Percentiles rank a stretch among this genome's conserved stretches.
phyloP scores from a whole-genome alignment of 805 yeast species.

The Ogataea nakhonphanomensis region DNA sequence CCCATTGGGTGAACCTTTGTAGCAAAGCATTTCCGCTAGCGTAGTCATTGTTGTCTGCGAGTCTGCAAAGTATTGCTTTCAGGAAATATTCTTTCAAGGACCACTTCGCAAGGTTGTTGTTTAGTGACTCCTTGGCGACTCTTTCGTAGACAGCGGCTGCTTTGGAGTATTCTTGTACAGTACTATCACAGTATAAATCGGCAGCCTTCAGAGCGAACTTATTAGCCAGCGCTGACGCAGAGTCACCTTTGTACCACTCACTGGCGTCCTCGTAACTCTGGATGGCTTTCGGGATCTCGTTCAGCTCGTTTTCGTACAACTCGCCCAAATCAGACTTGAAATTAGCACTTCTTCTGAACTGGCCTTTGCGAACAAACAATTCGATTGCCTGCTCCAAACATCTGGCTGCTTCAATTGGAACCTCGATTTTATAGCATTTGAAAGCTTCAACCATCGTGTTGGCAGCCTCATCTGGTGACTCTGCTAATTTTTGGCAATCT shows the following conservation, averaged over 20 bases:
- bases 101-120: constrained; percentile 81
- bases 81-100: constrained; percentile 87
- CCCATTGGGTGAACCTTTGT: constrained; percentile 63
- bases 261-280: constrained; percentile 87
- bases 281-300: constrained; percentile 66
- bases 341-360: constrained; percentile 94
- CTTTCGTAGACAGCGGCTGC: constrained; percentile 78
- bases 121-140: constrained; percentile 71
- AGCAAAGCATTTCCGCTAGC: constrained; percentile 80
- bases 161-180: constrained; percentile 59
- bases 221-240: constrained; percentile 84
- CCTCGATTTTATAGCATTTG: constrained; percentile 74
- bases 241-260: constrained; percentile 92
- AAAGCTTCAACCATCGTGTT: constrained; percentile 86
- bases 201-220: constrained; percentile 89
- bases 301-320: constrained; percentile 72
- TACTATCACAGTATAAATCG: constrained; percentile 70
- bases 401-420: constrained; percentile 74
- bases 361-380: constrained; percentile 85
- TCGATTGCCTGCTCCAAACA: constrained; percentile 74
- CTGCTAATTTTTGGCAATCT: constrained; percentile 67
- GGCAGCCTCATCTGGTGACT: constrained; percentile 85
- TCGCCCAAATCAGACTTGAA: constrained; percentile 89
- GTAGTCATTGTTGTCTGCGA: constrained; percentile 73
- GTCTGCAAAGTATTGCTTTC: constrained; percentile 75